Percentiles rank a stretch among this genome's conserved stretches.
phyloP scores from a whole-genome alignment of 768 basidiomycete species.

The Cystofilobasidium bisporidii region DNA sequence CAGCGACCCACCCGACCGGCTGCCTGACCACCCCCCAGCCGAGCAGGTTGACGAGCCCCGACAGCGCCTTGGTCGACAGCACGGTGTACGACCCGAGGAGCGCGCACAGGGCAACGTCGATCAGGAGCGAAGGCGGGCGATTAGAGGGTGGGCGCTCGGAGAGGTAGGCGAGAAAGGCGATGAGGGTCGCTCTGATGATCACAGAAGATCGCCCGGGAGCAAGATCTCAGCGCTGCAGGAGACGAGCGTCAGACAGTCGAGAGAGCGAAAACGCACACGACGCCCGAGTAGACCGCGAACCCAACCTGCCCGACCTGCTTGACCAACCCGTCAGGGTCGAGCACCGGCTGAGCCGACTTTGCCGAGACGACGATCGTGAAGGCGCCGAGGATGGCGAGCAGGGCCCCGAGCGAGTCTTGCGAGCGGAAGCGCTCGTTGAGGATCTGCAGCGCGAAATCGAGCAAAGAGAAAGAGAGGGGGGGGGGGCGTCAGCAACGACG shows the following conservation, averaged over 20 bases:
- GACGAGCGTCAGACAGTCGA: no score
- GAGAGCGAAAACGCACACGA: constrained; percentile 44
- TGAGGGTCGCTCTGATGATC: no score
- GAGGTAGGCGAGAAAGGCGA: no score
- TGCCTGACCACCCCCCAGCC: not conserved
- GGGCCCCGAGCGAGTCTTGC: constrained; percentile 46
- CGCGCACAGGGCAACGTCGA: constrained; percentile 83
- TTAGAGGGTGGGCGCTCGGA: no score
- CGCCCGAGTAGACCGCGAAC: constrained; percentile 62
- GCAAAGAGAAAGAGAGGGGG: no score
- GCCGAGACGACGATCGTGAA: constrained; percentile 81
- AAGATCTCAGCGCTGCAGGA: not conserved
- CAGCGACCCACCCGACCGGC: constrained; percentile 1
- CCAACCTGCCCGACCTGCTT: constrained; percentile 58
- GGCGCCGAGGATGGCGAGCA: constrained; percentile 75
- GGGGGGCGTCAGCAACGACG: not conserved
- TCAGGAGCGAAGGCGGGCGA: constrained; percentile 45
- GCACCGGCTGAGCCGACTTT: constrained; percentile 41
- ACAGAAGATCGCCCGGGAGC: no score
- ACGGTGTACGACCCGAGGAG: constrained; percentile 43
- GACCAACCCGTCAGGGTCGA: constrained; percentile 60
- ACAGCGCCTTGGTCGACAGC: constrained; percentile 82
- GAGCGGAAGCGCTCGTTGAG: constrained; percentile 59
- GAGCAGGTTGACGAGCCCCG: constrained; percentile 60
- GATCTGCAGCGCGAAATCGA: no score